Conservation (phyloP, 352 stramenopile genomes). For the Globisporangium parvum region DNA sequence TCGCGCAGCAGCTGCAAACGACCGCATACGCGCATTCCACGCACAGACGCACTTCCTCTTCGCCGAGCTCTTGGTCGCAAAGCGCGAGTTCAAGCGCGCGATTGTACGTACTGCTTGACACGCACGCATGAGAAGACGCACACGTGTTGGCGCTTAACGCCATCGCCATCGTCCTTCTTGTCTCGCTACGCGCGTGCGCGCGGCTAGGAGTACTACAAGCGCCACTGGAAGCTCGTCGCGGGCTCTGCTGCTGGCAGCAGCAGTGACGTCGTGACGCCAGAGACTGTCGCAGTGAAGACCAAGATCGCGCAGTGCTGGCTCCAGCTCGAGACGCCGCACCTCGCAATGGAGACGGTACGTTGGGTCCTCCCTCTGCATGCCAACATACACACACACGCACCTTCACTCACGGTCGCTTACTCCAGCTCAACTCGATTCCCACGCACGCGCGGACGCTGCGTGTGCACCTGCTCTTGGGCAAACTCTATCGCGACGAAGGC, state of each 20-base stretch:
- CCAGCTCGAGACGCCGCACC: slow-evolving; percentile 41
- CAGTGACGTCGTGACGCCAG: slow-evolving; percentile 7
- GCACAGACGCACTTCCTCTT: slow-evolving; percentile 49
- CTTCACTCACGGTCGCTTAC: not conserved
- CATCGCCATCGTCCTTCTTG: no score
- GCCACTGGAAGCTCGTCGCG: slow-evolving; percentile 32
- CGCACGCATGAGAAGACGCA: not conserved
- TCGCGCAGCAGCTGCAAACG: not conserved
- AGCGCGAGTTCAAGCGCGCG: slow-evolving; percentile 63
- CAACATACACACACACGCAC: not conserved
- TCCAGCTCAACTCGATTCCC: slow-evolving; percentile 49
- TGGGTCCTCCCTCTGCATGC: not conserved
- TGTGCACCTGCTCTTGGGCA: slow-evolving; percentile 64
- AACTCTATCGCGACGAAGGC: slow-evolving; percentile 54
- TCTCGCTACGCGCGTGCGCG: not conserved
- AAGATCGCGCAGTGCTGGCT: slow-evolving; percentile 73
- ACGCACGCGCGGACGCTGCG: slow-evolving; percentile 29
- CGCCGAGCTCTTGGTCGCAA: slow-evolving; percentile 60
- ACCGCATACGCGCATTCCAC: slow-evolving; percentile 36
- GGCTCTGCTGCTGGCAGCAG: not conserved
- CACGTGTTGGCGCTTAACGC: slow-evolving; percentile 9
- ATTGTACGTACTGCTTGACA: slow-evolving; percentile 34
- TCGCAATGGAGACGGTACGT: slow-evolving; percentile 57
- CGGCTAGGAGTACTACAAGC: slow-evolving; percentile 43
- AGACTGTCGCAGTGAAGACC: slow-evolving; percentile 28